Evolutionary conservation across 139 green algal genomes (phyloP).

Genomic region (Coelastrella sp.): DNA sequence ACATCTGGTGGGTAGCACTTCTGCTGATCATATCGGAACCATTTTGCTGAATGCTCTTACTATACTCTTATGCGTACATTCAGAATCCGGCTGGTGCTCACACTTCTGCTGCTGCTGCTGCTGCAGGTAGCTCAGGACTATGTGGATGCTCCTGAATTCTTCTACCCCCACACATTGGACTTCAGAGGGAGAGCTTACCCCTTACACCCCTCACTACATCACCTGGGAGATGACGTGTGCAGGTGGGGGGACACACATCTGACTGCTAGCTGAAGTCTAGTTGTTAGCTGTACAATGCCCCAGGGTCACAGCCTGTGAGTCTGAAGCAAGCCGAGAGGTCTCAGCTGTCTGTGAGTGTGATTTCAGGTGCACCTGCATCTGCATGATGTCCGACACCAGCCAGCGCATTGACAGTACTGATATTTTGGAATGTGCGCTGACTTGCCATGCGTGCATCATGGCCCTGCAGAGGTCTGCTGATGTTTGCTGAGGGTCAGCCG

Average conservation of each 20-base stretch:
- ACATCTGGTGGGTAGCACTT: too few relatives aligned
- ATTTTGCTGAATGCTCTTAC: too few relatives aligned
- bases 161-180: conserved; percentile 38
- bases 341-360: background rate
- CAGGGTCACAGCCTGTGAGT: too few relatives aligned
- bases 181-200: conserved; percentile 94
- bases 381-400: background rate
- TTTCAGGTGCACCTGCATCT: background rate
- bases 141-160: conserved; percentile 26
- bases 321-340: too few relatives aligned
- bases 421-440: background rate
- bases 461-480: conserved; percentile 86
- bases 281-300: too few relatives aligned
- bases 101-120: background rate
- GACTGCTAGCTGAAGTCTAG: too few relatives aligned
- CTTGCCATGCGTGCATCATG: background rate
- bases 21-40: too few relatives aligned
- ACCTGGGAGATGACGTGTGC: conserved; percentile 83
- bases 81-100: background rate
- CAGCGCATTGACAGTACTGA: too few relatives aligned
- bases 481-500: conserved; percentile 80
- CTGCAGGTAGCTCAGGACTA: conserved; percentile 24
- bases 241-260: background rate
- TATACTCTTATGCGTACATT: too few relatives aligned
- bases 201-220: conserved; percentile 95